Evolutionary conservation across 2,329 filamentous ascomycete species (phyloP).

Genomic region (Fusarium sp.): DNA sequence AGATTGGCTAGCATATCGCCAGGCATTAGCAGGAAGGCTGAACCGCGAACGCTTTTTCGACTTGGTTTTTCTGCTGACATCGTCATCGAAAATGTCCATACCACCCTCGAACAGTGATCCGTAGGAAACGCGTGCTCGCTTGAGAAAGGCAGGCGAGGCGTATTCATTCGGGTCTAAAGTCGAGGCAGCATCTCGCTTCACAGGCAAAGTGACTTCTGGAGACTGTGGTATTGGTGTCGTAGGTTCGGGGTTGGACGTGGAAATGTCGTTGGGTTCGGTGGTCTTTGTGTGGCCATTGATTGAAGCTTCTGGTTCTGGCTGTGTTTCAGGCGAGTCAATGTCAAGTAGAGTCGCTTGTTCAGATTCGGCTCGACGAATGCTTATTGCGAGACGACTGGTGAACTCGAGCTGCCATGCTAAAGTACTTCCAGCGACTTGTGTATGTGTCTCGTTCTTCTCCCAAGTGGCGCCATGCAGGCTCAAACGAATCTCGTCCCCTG

Average conservation of each 20-base stretch:
- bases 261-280: slow-evolving; percentile 7
- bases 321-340: slow-evolving; percentile 53
- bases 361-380: slow-evolving; percentile 55
- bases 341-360: slow-evolving; percentile 60
- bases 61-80: slow-evolving; percentile 49
- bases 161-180: slow-evolving; percentile 63
- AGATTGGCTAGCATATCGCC: slow-evolving; percentile 78
- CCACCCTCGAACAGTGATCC: slow-evolving; percentile 71
- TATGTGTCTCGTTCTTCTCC: slow-evolving; percentile 60
- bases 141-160: slow-evolving; percentile 82
- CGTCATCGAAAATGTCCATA: slow-evolving; percentile 75
- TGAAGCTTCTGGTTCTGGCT: slow-evolving; percentile 31
- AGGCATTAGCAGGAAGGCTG: slow-evolving; percentile 71
- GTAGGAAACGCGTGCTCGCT: slow-evolving; percentile 73
- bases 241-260: slow-evolving; percentile 19
- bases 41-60: slow-evolving; percentile 74
- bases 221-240: slow-evolving; percentile 31
- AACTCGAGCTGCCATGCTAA: slow-evolving; percentile 69
- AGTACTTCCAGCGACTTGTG: slow-evolving; percentile 59
- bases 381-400: slow-evolving; percentile 57
- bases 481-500: slow-evolving; percentile 79
- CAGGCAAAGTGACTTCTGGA: slow-evolving; percentile 36
- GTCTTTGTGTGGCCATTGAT: slow-evolving; percentile 28
- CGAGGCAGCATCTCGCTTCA: slow-evolving; percentile 49
- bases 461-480: slow-evolving; percentile 75